Evolutionary conservation across 1,139 yeast genomes (phyloP).

Genomic region (Cylindricascospora bacillispora): DNA sequence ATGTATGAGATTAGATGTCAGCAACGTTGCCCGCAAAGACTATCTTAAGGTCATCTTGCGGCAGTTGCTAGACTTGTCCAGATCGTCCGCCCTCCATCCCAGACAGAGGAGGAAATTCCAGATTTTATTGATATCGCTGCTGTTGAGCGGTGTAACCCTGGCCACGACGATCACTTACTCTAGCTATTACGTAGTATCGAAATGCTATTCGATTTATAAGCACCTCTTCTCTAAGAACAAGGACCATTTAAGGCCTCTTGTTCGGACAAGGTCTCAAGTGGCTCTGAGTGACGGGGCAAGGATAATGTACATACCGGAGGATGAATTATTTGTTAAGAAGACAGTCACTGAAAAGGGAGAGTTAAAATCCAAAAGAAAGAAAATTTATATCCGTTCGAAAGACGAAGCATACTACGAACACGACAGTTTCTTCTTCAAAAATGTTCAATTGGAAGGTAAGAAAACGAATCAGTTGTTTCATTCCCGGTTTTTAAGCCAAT

Average conservation of each 20-base stretch:
- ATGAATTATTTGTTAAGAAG: slow-evolving; percentile 5
- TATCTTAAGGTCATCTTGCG: slow-evolving; percentile 11
- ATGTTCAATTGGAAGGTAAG: slow-evolving; percentile 24
- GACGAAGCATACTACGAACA: slow-evolving; percentile 30
- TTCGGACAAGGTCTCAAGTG: slow-evolving; percentile 20
- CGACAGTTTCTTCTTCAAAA: slow-evolving; percentile 29
- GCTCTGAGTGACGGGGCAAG: slow-evolving; percentile 42
- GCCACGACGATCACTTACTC: too few species aligned
- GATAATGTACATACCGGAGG: slow-evolving; percentile 39
- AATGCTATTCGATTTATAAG: too few species aligned
- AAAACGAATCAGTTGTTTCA: slow-evolving; percentile 34
- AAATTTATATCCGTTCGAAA: slow-evolving; percentile 28
- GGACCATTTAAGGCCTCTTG: too few species aligned
- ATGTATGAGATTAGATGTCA: too few species aligned
- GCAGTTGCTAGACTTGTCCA: slow-evolving; percentile 13
- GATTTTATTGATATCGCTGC: too few species aligned
- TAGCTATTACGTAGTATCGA: too few species aligned
- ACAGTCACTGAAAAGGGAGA: slow-evolving; percentile 3
- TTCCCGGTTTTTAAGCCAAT: slow-evolving; percentile 60
- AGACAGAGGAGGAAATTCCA: slow-evolving; percentile 16
- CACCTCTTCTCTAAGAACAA: too few species aligned
- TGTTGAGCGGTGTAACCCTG: too few species aligned
- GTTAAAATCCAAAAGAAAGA: slow-evolving; percentile 19
- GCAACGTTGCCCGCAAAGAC: too few species aligned
- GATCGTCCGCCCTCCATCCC: slow-evolving; percentile 12